Evolutionary conservation across 495 filamentous ascomycete species (phyloP).

Genomic region (Melanomma pulvis-pyrius): DNA sequence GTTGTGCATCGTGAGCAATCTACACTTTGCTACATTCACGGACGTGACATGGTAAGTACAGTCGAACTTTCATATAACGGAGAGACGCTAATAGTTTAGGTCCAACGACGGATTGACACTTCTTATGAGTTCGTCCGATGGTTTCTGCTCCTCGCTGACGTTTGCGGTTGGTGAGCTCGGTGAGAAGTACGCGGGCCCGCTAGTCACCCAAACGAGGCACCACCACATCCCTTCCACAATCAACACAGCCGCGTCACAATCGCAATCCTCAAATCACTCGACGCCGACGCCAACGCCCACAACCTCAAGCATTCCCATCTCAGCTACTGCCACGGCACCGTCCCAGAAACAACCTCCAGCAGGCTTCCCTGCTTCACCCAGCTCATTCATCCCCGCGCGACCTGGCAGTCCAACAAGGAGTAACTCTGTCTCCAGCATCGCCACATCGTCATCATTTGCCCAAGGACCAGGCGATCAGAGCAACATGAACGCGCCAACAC

Average conservation of each 20-base stretch:
- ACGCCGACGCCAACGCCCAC: constrained; percentile 41
- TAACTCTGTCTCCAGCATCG: constrained; percentile 82
- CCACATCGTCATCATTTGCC: constrained; percentile 57
- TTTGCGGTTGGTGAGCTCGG: constrained; percentile 87
- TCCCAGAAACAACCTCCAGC: constrained; percentile 30
- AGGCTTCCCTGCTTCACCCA: constrained; percentile 59
- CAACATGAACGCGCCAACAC: constrained; percentile 43
- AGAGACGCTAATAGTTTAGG: constrained; percentile 62
- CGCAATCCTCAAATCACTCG: constrained; percentile 35
- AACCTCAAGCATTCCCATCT: constrained; percentile 28
- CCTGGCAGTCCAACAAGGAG: constrained; percentile 68
- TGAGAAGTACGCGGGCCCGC: constrained; percentile 73
- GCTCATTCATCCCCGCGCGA: constrained; percentile 51
- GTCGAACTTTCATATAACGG: constrained; percentile 69
- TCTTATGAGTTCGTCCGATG: constrained; percentile 95
- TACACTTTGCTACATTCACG: constrained; percentile 96
- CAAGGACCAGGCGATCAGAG: constrained; percentile 34
- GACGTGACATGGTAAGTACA: constrained; percentile 85
- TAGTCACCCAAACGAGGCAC: constrained; percentile 47
- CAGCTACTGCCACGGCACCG: constrained; percentile 36
- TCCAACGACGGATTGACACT: constrained; percentile 89
- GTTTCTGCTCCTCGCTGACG: constrained; percentile 90
- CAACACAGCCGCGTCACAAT: constrained; percentile 36
- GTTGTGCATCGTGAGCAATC: constrained; percentile 88
- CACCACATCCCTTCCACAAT: constrained; percentile 35